Base-by-base conservation (phyloP, 2,329 filamentous ascomycete species). In the Coniochaeta hoffmannii region DNA sequence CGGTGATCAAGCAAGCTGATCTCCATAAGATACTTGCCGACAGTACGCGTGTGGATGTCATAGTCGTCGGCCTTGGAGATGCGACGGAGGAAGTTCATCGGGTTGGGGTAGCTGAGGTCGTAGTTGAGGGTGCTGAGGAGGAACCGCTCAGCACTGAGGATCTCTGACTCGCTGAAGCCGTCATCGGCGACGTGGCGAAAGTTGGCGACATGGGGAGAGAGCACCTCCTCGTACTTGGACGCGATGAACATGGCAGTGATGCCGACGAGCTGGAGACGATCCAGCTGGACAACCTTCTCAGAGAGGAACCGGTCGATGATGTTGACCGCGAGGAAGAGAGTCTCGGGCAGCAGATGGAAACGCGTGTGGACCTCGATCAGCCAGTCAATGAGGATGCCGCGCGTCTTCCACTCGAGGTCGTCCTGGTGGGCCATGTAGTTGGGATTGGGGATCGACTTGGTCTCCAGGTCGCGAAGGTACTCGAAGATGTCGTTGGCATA, bases 31-130 rank as follows among this genome's bases (percentile, higher is more conserved):
- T 97, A 99, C 76, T 99, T 99, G 71, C 90, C 94, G 58, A 99
- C 83, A 50, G 94, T 99, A 65, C 94, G 89, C 58, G 92, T 96
- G 72, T 97, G 90, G 66, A 97, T 96, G 73, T 99, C 93, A 75
- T 99, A 99, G 78, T 96, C 94, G 76, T 99, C 95, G 67, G 94
- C 95, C 80, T 99, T 99, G 59, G 93, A 97, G 73, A 99, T 96
- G 63, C 95, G 89, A 61, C 94, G 90, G 58, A 99, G 84, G 77
- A 99, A 99, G 81, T 99, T 99, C 94, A 99, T 99, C 22, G 94
- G 94, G 74, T 99, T 99, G 56, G 94, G 94, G 69, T 97, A 99
- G 77, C 92, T 97, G 61, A 99, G 85, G 69, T 99, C 93, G 71
- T 97, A 99, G 76, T 97, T 88, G 59, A 99, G 82, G 6, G 91